phyloP scores from a whole-genome alignment of 768 basidiomycete genomes.

The Coprinopsis sp. region DNA sequence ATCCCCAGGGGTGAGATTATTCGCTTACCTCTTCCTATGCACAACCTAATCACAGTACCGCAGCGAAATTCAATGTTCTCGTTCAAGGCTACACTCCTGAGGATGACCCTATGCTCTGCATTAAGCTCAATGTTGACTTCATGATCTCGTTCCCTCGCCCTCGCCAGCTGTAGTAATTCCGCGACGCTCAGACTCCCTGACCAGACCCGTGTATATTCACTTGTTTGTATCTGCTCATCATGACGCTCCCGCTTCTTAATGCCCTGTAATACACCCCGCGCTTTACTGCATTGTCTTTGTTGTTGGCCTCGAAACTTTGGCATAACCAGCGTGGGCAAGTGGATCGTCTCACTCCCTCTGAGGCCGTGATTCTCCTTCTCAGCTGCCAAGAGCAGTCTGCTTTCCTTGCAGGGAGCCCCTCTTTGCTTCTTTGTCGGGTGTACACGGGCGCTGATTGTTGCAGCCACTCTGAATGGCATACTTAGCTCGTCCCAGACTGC shows the following conservation, averaged over 20 bases:
- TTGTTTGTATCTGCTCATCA: not conserved
- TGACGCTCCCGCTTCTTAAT: not conserved
- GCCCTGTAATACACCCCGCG: no score
- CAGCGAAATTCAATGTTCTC: slow-evolving; percentile 80
- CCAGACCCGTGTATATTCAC: not conserved
- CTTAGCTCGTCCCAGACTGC: no score
- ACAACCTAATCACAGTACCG: slow-evolving; percentile 5
- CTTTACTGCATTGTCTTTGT: no score
- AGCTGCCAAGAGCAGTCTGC: no score
- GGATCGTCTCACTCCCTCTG: no score
- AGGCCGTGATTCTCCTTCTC: no score
- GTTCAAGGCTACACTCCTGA: slow-evolving; percentile 66
- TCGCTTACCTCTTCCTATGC: not conserved
- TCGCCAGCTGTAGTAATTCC: slow-evolving; percentile 15
- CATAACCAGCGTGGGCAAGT: no score
- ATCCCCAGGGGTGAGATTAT: slow-evolving; percentile 67
- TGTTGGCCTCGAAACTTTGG: no score
- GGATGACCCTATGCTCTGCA: slow-evolving; percentile 75
- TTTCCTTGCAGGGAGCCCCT: no score
- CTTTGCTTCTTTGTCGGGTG: no score
- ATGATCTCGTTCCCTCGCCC: slow-evolving; percentile 39
- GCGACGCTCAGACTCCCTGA: not conserved
- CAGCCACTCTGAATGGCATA: no score
- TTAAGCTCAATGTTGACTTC: slow-evolving; percentile 78
- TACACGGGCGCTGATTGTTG: no score